phyloP scores from a whole-genome alignment of 257 asterid genomes.

The Solanum pinnatisectum region DNA sequence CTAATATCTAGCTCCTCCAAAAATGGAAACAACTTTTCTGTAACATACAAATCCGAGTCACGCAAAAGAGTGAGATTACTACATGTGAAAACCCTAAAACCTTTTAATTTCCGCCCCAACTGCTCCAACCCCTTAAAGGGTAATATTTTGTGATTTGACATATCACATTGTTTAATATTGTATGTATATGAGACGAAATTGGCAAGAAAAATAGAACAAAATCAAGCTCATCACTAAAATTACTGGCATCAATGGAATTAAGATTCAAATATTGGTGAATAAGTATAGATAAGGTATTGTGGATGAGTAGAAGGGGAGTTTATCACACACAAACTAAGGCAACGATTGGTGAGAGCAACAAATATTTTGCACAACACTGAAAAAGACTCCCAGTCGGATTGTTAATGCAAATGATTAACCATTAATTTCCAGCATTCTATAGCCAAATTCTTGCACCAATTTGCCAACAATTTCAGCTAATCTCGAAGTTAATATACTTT shows the following conservation, averaged over 20 bases:
- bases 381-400: background rate
- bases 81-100: too few species aligned
- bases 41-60: background rate
- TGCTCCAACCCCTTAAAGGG: background rate
- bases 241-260: background rate
- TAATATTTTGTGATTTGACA: background rate
- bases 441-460: background rate
- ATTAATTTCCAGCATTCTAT: slow-evolving; percentile 9
- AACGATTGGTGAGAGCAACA: slow-evolving; percentile 1
- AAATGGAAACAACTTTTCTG: background rate
- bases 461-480: background rate
- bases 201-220: background rate
- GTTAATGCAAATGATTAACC: background rate
- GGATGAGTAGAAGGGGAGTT: background rate
- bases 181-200: background rate
- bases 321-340: background rate
- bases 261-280: background rate
- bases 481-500: background rate
- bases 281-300: background rate
- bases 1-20: slow-evolving; percentile 8
- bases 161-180: background rate
- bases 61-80: background rate
- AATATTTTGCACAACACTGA: slow-evolving; percentile 4
- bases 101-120: too few species aligned
- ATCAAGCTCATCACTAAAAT: background rate